Conservation (phyloP, 176 grass and related monocot species). For the Areca catechu region DNA sequence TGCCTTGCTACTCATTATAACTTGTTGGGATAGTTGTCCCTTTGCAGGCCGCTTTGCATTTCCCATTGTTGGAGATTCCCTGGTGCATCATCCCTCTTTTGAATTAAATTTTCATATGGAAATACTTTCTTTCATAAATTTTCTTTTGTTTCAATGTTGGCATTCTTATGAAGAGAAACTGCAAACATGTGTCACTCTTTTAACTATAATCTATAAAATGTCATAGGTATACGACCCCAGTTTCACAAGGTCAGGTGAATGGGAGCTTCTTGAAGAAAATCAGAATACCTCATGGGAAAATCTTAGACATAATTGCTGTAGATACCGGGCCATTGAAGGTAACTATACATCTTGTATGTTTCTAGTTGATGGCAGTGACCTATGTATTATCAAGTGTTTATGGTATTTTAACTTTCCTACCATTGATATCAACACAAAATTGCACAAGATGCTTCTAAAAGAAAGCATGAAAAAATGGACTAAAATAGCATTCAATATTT, state of each 20-base stretch:
- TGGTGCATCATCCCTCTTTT: conserved; percentile 43
- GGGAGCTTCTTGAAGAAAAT: conserved; percentile 71
- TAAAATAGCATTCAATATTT: too few relatives aligned
- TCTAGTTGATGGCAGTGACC: background rate
- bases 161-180: background rate
- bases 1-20: background rate
- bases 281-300: conserved; percentile 40
- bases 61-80: conserved; percentile 46
- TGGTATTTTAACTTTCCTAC: too few relatives aligned
- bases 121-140: background rate
- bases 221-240: conserved; percentile 58
- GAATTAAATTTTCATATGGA: background rate
- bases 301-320: conserved; percentile 58
- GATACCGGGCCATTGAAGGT: conserved; percentile 61
- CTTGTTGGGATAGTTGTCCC: background rate
- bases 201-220: background rate
- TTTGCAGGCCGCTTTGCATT: conserved; percentile 54
- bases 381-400: background rate
- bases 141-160: background rate
- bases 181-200: background rate
- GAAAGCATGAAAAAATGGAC: too few relatives aligned
- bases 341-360: conserved; percentile 5
- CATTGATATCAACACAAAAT: too few relatives aligned
- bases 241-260: conserved; percentile 29
- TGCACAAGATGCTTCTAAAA: too few relatives aligned